These are phyloP conservation scores for Aureobasidium sp. DNA, from an alignment of 2,329 filamentous ascomycete genomes.

Conservation along the genomic window DNA sequence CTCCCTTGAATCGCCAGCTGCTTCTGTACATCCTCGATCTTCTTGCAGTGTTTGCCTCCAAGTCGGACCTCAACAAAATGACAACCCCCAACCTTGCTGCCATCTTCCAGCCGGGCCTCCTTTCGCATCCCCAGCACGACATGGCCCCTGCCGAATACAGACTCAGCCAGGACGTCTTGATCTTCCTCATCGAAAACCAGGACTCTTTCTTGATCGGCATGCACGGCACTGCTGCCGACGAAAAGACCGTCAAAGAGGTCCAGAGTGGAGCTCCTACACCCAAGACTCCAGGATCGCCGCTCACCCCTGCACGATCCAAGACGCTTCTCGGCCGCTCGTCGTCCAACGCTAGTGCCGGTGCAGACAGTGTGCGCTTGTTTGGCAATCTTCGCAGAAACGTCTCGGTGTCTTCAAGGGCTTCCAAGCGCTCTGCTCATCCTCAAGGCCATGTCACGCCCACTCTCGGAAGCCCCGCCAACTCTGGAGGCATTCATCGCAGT, in stretches of 20 bases:
- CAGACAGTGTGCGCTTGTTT: constrained; percentile 76
- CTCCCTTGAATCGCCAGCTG: constrained; percentile 85
- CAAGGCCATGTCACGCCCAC: constrained; percentile 61
- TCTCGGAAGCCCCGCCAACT: constrained; percentile 23
- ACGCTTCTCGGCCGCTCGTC: constrained; percentile 63
- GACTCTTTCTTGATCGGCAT: constrained; percentile 98
- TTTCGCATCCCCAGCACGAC: constrained; percentile 88
- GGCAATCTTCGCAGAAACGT: constrained; percentile 78
- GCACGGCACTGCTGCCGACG: constrained; percentile 97
- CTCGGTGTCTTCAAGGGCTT: constrained; percentile 85
- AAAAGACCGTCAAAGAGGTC: constrained; percentile 60
- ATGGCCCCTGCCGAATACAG: constrained; percentile 94
- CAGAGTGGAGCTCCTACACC: constrained; percentile 59
- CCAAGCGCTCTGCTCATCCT: constrained; percentile 63
- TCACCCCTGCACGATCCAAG: constrained; percentile 41
- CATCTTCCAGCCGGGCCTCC: constrained; percentile 94
- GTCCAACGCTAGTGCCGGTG: constrained; percentile 82
- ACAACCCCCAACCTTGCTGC: constrained; percentile 88
- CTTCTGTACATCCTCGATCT: constrained; percentile 93
- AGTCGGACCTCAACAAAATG: constrained; percentile 96
- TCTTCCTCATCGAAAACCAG: constrained; percentile 97
- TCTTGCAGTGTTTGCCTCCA: constrained; percentile 92
- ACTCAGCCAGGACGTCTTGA: constrained; percentile 91
- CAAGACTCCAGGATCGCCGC: constrained; percentile 41
- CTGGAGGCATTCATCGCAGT: constrained; percentile 56